Evolutionary conservation across 2,329 filamentous ascomycete genomes (phyloP), one percentile per base, ranked within the genome.

Genomic region (Grosmannia clavigera): DNA sequence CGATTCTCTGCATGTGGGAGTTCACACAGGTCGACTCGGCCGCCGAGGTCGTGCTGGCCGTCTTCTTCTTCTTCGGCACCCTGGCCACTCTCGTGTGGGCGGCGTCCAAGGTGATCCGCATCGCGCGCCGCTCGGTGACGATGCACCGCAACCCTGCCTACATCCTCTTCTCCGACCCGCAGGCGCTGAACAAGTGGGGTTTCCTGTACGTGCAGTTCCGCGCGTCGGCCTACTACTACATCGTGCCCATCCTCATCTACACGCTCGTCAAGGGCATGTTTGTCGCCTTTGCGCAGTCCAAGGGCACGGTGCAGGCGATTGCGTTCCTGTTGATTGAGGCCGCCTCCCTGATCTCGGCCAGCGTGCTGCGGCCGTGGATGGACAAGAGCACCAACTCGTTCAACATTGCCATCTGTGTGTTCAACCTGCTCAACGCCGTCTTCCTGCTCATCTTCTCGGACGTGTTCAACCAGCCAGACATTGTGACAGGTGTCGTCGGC

Each of bases 91-190:
- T 95, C 54, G 82, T 75, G 31, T 94, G 88, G 86, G 90, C 88
- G 50, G 83, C 88, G 0, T 85, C 84, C 72, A 94, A 94, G 75
- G 88, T 95, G 61, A 85, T 92, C 67, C 83, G 84, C 55, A 84
- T 94, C 61, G 90, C 89, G 19, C 88, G 88, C 67, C 85, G 87
- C 65, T 94, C 89, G 27, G 86, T 92, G 64, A 75, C 80, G 57
- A 90, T 94, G 83, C 90, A 95, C 81, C 90, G 90, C 75, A 95
- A 94, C 74, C 88, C 90, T 22, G 90, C 89, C 48, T 94, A 94
- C 72, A 92, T 94, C 67, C 83, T 95, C 61, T 95, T 92, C 76
- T 94, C 90, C 9, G 90, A 95, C 69, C 87, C 89, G 4, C 81
- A 87, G 61, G 85, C 87, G 58, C 79, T 95, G 65, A 94, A 95